Evolutionary conservation across 2,329 filamentous ascomycete species (phyloP).

Genomic region (Epichloe aotearoae): DNA sequence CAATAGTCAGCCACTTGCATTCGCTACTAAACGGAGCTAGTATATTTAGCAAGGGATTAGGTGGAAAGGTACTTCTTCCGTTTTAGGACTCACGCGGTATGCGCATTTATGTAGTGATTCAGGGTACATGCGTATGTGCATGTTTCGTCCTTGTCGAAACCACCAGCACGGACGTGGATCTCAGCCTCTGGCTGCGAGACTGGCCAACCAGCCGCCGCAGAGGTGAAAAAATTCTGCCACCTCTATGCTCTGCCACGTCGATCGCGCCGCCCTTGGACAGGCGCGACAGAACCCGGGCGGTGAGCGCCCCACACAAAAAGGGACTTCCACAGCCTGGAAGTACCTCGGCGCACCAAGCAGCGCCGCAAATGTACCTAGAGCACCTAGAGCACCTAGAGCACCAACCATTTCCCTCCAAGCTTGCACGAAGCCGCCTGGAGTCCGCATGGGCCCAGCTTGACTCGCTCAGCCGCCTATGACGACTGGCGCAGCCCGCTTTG

Average conservation of each 20-base stretch:
- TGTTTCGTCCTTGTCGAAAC: not conserved
- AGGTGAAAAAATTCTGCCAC: constrained; percentile 7
- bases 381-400: too few relatives aligned
- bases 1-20: too few relatives aligned
- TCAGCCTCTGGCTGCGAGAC: not conserved
- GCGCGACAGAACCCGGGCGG: not conserved
- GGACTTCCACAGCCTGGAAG: not conserved
- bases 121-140: too few relatives aligned
- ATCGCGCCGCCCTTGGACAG: not conserved
- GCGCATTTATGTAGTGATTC: too few relatives aligned
- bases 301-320: constrained; percentile 1
- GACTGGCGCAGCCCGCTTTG: constrained; percentile 1
- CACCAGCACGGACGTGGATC: not conserved
- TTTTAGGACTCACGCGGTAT: too few relatives aligned
- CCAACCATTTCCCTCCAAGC: not conserved
- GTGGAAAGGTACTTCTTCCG: too few relatives aligned
- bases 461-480: not conserved
- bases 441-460: not conserved
- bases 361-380: not conserved
- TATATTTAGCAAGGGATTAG: too few relatives aligned
- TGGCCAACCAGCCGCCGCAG: constrained; percentile 1
- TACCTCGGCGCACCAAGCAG: not conserved
- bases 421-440: not conserved
- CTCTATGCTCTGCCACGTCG: not conserved
- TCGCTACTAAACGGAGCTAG: too few relatives aligned